A percentile compares a stretch with the other conserved stretches of the same genome.
These are phyloP conservation scores for Melocanna baccifera DNA, from an alignment of 176 grass and related monocot genomes.

Conservation along the genomic window DNA sequence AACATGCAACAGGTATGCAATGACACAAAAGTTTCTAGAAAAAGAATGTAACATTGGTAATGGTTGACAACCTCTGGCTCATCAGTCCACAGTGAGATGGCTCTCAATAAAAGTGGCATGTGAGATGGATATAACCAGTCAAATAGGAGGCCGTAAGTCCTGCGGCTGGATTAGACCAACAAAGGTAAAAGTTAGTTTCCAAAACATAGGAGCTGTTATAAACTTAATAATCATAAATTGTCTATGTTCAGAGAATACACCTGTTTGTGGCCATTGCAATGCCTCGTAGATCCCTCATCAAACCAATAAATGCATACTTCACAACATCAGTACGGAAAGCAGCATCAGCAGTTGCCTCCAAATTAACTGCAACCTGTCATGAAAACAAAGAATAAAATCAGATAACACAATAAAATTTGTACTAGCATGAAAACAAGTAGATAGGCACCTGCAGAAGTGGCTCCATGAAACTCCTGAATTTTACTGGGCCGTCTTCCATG, in stretches of 20 bases:
- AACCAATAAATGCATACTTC: constrained; percentile 90
- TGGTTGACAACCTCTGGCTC: constrained; percentile 66
- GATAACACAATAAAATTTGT: background rate
- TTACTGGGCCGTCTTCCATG: constrained; percentile 92
- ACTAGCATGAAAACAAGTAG: constrained; percentile 15
- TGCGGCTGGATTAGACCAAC: constrained; percentile 61
- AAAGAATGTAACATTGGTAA: constrained; percentile 21
- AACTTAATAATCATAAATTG: background rate
- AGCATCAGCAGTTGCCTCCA: constrained; percentile 80
- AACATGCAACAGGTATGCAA: background rate
- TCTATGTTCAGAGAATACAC: constrained; percentile 41
- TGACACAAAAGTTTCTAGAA: background rate
- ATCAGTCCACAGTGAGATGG: constrained; percentile 78
- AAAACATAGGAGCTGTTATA: background rate
- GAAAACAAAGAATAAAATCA: constrained; percentile 22
- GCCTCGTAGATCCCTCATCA: constrained; percentile 93
- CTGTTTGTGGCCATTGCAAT: constrained; percentile 96
- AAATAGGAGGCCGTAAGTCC: constrained; percentile 90
- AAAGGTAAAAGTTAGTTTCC: constrained; percentile 19
- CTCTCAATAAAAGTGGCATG: constrained; percentile 87
- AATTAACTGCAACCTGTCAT: constrained; percentile 63
- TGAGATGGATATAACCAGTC: constrained; percentile 92
- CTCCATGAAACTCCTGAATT: constrained; percentile 95
- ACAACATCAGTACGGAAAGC: constrained; percentile 75
- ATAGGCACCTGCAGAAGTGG: constrained; percentile 80